phyloP scores from a whole-genome alignment of 352 stramenopile genomes.

The Aphanomyces cochlioides region DNA sequence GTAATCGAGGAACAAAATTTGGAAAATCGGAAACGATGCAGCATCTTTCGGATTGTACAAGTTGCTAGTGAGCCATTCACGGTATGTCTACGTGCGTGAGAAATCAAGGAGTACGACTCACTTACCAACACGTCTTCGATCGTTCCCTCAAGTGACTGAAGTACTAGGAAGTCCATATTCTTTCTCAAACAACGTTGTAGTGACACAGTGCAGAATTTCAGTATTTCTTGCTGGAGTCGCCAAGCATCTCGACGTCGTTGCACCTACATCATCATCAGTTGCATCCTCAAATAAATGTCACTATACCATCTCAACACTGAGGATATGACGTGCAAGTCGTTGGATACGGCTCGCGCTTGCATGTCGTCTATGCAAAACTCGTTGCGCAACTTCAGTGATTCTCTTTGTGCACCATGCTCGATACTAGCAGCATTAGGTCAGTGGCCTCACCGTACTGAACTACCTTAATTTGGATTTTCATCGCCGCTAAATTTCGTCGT shows the following conservation, averaged over 20 bases:
- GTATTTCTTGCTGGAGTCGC: slow-evolving; percentile 9
- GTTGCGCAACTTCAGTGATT: background rate
- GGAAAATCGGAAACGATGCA: slow-evolving; percentile 25
- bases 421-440: slow-evolving; percentile 7
- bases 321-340: background rate
- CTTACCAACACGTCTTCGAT: slow-evolving; percentile 25
- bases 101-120: background rate
- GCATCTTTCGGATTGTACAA: slow-evolving; percentile 8
- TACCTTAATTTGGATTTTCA: slow-evolving; percentile 24
- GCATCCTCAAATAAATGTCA: background rate
- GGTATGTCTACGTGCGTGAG: slow-evolving; percentile 17
- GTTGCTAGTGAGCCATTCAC: background rate
- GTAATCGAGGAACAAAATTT: slow-evolving; percentile 28
- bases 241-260: slow-evolving; percentile 16
- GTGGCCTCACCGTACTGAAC: background rate
- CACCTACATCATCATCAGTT: slow-evolving; percentile 13
- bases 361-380: background rate
- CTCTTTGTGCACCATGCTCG: background rate
- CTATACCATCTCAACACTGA: background rate
- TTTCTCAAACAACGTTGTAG: slow-evolving; percentile 6
- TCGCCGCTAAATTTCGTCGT: slow-evolving; percentile 12
- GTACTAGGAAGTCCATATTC: slow-evolving; percentile 19
- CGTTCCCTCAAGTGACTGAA: slow-evolving; percentile 22
- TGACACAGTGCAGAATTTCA: background rate
- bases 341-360: slow-evolving; percentile 8